Evolutionary conservation across 2,329 filamentous ascomycete genomes (phyloP).

Genomic region (Talaromyces marneffei): DNA sequence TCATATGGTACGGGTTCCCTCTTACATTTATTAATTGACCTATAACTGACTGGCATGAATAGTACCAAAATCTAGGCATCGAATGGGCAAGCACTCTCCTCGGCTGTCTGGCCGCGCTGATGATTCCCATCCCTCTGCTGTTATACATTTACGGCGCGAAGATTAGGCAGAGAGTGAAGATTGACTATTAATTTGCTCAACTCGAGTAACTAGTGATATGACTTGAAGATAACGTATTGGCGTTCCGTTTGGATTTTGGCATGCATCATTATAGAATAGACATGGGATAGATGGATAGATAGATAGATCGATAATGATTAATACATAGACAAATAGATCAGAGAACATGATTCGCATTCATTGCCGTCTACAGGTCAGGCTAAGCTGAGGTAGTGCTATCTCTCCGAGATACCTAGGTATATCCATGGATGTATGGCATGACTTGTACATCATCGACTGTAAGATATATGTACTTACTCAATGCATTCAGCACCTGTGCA

Average conservation of each 20-base stretch:
- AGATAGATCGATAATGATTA: not conserved
- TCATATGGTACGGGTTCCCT: conserved; percentile 35
- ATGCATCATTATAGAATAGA: not conserved
- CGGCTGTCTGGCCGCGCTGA: conserved; percentile 34
- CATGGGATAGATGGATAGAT: not conserved
- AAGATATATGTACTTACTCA: too few species aligned
- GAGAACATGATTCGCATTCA: not conserved
- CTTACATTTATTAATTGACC: not conserved
- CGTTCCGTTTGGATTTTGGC: not conserved
- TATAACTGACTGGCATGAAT: conserved; percentile 43
- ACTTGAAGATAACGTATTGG: not conserved
- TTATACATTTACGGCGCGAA: conserved; percentile 29
- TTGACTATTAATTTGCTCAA: conserved; percentile 1
- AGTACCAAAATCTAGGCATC: conserved; percentile 36
- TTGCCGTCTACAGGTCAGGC: not conserved
- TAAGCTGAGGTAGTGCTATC: too few species aligned
- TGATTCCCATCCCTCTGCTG: conserved; percentile 37
- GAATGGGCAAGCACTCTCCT: conserved; percentile 39
- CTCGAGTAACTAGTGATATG: not conserved
- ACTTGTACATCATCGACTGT: not conserved
- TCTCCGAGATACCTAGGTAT: too few species aligned
- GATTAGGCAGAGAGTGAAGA: conserved; percentile 6
- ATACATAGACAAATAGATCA: not conserved
- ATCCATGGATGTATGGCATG: too few species aligned
- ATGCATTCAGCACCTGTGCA: not conserved